Evolutionary conservation across 2,329 filamentous ascomycete genomes (phyloP), one percentile per base, ranked within the genome.

Genomic region (Xylariaceae sp.): DNA sequence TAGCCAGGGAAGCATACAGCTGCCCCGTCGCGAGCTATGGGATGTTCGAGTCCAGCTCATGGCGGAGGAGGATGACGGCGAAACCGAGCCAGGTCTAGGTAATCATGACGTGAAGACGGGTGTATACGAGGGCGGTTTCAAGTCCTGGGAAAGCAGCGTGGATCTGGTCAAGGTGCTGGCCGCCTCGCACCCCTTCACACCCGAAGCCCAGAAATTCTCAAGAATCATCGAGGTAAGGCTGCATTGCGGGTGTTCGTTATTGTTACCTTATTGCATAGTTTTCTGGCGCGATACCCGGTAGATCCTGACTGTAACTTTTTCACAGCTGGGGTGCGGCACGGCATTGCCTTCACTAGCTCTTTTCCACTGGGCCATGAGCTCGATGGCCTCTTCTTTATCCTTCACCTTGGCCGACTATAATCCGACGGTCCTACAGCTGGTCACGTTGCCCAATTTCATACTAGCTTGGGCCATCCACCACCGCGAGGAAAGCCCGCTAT

Each of bases 131-230:
- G 89, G 89, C 54, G 89, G 89, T 29, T 91, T 92, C 74, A 94
- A 94, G 74, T 91, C 87, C 65, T 94, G 89, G 89, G 89, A 94
- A 73, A 91, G 88, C 72, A 89, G 86, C 56, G 77, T 91, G 50
- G 89, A 94, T 68, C 76, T 94, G 19, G 87, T 89, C 49, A 88
- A 84, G 66, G 82, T 87, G n/a, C 70, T 86, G 32, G 76, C 76
- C 0, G 65, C 68, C 2, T 74, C 75, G 30, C 69, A 72, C 30
- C 51, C 65, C 9, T 69, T 73, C 47, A 62, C 72, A 19, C 56
- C 68, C 3, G 60, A 64, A 47, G 59, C 40, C 71, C 56, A 63
- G 62, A 66, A 68, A 31, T 70, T 74, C 0, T 68, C 74, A 49
- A 73, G 75, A 37, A 66, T 83, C 39, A 73, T 83, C 48, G 80